phyloP scores from a whole-genome alignment of 148 eudicot species.

The Camellia sinensis region DNA sequence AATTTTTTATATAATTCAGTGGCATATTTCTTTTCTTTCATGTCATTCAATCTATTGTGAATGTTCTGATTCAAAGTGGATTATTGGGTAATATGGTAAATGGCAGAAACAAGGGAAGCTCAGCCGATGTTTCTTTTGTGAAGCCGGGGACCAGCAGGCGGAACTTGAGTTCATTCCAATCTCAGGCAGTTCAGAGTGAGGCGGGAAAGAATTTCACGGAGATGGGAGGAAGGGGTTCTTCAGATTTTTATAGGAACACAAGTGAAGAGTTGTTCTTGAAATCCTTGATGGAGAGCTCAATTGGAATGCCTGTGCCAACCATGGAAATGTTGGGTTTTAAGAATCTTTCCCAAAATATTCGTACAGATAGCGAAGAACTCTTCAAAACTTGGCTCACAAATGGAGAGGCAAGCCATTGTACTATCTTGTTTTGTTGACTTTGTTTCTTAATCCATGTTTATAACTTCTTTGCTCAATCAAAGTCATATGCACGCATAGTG shows the following conservation, averaged over 20 bases:
- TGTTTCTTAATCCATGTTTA: background rate
- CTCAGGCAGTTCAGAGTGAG: slow-evolving; percentile 14
- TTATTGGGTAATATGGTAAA: background rate
- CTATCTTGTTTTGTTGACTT: background rate
- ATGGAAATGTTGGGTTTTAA: slow-evolving; percentile 59
- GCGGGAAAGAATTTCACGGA: slow-evolving; percentile 21
- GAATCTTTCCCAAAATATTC: slow-evolving; percentile 33
- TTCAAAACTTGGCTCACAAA: slow-evolving; percentile 54
- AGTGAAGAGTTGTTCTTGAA: slow-evolving; percentile 50
- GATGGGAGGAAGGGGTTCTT: slow-evolving; percentile 39
- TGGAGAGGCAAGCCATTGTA: slow-evolving; percentile 45
- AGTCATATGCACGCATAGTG: no score
- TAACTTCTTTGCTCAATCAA: no score
- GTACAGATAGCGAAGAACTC: slow-evolving; percentile 53
- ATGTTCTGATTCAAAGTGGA: background rate
- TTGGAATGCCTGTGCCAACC: slow-evolving; percentile 38
- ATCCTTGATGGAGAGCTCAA: slow-evolving; percentile 46
- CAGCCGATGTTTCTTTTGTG: background rate
- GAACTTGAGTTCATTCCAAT: background rate
- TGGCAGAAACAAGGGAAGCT: slow-evolving; percentile 14
- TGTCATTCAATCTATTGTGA: background rate
- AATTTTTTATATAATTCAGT: no score
- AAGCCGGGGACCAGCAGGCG: slow-evolving; percentile 3
- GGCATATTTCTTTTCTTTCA: background rate
- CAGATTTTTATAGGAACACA: slow-evolving; percentile 41